Percentiles rank a stretch among this genome's conserved stretches.
phyloP scores from a whole-genome alignment of 345 rosid genomes.

The Syzygium jambos region DNA sequence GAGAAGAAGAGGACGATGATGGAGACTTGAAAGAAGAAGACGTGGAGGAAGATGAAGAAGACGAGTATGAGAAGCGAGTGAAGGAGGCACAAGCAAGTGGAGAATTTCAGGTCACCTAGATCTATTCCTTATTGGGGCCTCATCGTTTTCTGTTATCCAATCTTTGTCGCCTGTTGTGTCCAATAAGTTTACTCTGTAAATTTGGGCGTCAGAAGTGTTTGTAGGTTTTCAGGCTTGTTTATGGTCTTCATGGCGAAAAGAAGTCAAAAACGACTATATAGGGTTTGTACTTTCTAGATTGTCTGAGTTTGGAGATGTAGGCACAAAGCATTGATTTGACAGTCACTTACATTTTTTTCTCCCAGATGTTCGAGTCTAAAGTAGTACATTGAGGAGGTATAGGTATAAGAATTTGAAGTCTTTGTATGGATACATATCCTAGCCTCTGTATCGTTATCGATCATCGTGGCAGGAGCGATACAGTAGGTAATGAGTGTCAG shows the following conservation, averaged over 20 bases:
- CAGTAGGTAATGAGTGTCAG: neutral
- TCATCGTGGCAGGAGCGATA: neutral
- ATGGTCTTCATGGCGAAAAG: neutral
- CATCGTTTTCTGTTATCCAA: neutral
- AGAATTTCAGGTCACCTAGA: constrained; percentile 7
- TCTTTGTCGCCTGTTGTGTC: neutral
- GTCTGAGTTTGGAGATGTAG: neutral
- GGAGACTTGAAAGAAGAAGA: constrained; percentile 4
- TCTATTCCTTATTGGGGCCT: neutral
- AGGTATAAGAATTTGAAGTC: neutral
- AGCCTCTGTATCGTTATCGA: neutral
- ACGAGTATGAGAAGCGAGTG: constrained; percentile 26
- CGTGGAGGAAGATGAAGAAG: constrained; percentile 11
- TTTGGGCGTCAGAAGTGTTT: neutral
- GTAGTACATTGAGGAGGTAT: neutral
- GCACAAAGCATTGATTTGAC: neutral
- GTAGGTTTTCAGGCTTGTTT: neutral
- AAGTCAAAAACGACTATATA: neutral
- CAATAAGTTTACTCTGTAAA: neutral
- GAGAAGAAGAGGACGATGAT: constrained; percentile 2
- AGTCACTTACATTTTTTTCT: neutral
- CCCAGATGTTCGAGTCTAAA: neutral
- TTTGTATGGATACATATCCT: neutral
- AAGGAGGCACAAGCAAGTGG: constrained; percentile 15
- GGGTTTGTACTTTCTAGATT: neutral